Percentiles rank a stretch among this genome's conserved stretches.
Evolutionary conservation across 139 green algal species (phyloP).

Genomic region (Picochlorum costavermella): DNA sequence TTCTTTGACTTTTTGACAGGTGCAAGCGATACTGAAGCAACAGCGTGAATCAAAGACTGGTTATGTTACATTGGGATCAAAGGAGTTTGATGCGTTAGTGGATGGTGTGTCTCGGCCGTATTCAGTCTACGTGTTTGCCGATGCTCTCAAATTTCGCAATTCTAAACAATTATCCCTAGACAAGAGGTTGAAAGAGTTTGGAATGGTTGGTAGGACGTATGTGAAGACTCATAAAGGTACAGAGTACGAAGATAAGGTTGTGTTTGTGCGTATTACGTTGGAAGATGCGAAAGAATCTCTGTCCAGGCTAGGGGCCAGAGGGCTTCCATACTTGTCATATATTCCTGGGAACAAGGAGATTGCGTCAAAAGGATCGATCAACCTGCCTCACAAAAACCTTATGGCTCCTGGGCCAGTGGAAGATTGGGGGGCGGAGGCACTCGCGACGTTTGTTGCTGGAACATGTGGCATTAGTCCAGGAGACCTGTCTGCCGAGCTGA

Average conservation of each 20-base stretch:
- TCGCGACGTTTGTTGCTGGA: slow-evolving; percentile 34
- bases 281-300: slow-evolving; percentile 23
- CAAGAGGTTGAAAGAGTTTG: slow-evolving; percentile 29
- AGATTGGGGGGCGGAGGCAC: slow-evolving; percentile 28
- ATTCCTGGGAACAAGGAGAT: slow-evolving; percentile 29
- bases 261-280: slow-evolving; percentile 57
- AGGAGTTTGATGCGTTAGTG: slow-evolving; percentile 21
- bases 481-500: slow-evolving; percentile 20
- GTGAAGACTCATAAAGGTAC: slow-evolving; percentile 6
- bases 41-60: slow-evolving; percentile 20
- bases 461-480: slow-evolving; percentile 26
- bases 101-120: slow-evolving; percentile 33
- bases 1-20: neutral
- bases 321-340: slow-evolving; percentile 47
- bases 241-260: slow-evolving; percentile 23
- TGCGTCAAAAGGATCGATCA: slow-evolving; percentile 23
- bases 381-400: slow-evolving; percentile 26
- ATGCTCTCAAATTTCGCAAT: slow-evolving; percentile 32
- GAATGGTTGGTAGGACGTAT: slow-evolving; percentile 17
- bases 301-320: slow-evolving; percentile 39
- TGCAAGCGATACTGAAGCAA: slow-evolving; percentile 8
- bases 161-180: slow-evolving; percentile 31
- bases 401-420: slow-evolving; percentile 15
- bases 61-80: slow-evolving; percentile 32
- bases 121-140: slow-evolving; percentile 38